Evolutionary conservation across 164 flowering plant species (phyloP).

Genomic region (Tetrastigma voinierianum): DNA sequence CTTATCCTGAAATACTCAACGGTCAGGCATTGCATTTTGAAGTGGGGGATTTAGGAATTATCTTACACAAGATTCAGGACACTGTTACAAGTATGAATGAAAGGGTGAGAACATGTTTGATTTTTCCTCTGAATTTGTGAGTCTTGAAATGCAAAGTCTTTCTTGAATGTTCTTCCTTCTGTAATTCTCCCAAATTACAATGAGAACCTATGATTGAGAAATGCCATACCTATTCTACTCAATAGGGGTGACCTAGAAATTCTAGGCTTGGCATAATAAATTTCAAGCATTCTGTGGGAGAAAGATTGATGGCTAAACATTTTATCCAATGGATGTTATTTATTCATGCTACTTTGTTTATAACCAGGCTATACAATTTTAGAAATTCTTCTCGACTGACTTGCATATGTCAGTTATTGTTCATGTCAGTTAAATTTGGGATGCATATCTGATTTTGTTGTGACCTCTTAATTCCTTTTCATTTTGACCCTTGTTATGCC

Average conservation of each 20-base stretch:
- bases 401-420: background rate
- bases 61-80: constrained; percentile 45
- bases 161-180: background rate
- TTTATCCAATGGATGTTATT: too few relatives aligned
- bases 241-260: too few relatives aligned
- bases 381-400: background rate
- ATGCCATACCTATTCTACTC: background rate
- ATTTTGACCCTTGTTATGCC: background rate
- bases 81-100: constrained; percentile 34
- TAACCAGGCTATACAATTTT: too few relatives aligned
- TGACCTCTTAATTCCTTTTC: background rate
- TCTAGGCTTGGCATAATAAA: too few relatives aligned
- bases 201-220: background rate
- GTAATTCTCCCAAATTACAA: background rate
- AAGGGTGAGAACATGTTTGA: constrained; percentile 32
- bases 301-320: too few relatives aligned
- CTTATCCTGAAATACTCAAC: constrained; percentile 9
- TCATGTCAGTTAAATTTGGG: background rate
- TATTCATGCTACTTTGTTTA: too few relatives aligned
- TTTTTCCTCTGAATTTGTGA: background rate
- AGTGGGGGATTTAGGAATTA: constrained; percentile 31
- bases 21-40: constrained; percentile 55
- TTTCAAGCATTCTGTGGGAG: too few relatives aligned
- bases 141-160: background rate
- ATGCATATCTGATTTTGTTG: background rate